Evolutionary conservation across 1,284 basidiomycete genomes (phyloP).

Genomic region (Malassezia brasiliensis): DNA sequence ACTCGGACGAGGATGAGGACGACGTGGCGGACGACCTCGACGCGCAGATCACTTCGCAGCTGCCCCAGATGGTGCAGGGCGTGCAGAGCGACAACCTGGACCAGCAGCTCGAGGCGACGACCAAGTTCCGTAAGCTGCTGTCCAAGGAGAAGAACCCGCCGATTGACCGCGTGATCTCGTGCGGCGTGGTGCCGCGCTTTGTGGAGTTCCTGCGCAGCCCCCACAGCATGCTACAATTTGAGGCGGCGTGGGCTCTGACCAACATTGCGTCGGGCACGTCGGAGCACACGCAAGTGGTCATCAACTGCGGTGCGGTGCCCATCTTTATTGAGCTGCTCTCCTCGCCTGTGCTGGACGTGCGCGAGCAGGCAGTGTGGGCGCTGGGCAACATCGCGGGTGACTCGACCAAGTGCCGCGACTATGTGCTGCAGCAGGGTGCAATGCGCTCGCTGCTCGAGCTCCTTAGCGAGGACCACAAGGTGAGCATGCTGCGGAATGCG

Average conservation of each 20-base stretch:
- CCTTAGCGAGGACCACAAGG: constrained; percentile 47
- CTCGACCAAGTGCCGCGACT: constrained; percentile 46
- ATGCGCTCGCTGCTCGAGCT: constrained; percentile 42
- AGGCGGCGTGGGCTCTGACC: constrained; percentile 98
- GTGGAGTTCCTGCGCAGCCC: constrained; percentile 82
- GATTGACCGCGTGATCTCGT: constrained; percentile 98
- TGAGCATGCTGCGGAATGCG: constrained; percentile 48
- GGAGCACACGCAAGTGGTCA: constrained; percentile 96
- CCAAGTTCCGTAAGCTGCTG: constrained; percentile 84
- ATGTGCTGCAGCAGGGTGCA: constrained; percentile 39
- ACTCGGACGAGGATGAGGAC: constrained; percentile 44
- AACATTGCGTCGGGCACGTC: constrained; percentile 99
- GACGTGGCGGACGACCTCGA: constrained; percentile 27
- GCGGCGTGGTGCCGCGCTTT: constrained; percentile 91
- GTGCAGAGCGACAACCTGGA: constrained; percentile 88
- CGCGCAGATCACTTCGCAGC: constrained; percentile 65
- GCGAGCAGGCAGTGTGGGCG: constrained; percentile 48
- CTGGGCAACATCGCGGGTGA: constrained; percentile 48
- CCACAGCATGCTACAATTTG: constrained; percentile 94
- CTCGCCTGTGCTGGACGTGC: constrained; percentile 45
- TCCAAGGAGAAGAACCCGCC: constrained; percentile 99
- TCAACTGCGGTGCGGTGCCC: constrained; percentile 86
- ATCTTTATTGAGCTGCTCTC: constrained; percentile 65
- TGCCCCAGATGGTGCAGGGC: constrained; percentile 69
- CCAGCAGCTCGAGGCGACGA: constrained; percentile 83